Evolutionary conservation across 352 stramenopile genomes (phyloP), one percentile per base, ranked within the genome.

Genomic region (Peronosclerospora sorghi): DNA sequence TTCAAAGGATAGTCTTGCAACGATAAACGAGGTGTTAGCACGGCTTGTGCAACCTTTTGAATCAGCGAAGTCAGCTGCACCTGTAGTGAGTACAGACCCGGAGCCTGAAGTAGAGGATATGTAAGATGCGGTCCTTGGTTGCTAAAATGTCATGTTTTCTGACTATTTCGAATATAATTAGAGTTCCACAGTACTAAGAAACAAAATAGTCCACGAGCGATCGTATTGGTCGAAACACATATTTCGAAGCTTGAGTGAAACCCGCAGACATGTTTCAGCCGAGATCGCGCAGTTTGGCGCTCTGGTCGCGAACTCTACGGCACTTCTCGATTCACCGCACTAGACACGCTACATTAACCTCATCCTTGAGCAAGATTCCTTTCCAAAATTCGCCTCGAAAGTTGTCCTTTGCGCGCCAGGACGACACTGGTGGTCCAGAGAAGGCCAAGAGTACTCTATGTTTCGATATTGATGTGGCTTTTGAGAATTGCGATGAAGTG

Each of bases 381-480:
- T 12, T 30, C 4, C 26, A 19, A 2, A 40, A 15, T 15, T 9
- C 30, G 8, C 39, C 32, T 7, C 56, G 56, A 8, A 18, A 50
- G n/a, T 40, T 44, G 13, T 65, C 56, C 2, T 62, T 53, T 13
- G 32, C 38, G n/a, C 18, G 51, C 17, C 42, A 21, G 7, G 29
- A 18, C 13, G n/a, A n/a, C n/a, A n/a, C n/a, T n/a, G n/a, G n/a
- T n/a, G 35, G n/a, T 13, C 20, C 26, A 5, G n/a, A 48, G 23
- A 51, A 52, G 32, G 15, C 13, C n/a, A 46, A 46, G 20, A 62
- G 49, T 23, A 54, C 29, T 17, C 68, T 60, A 23, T 83, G 68
- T 8, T 72, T 83, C 32, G 65, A 46, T 20, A 78, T 83, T 45
- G 56, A 62, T 0, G 71, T 69, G 17, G 68, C 68, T 2, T 79